Evolutionary conservation across 2,329 filamentous ascomycete species (phyloP).

Genomic region (Metarhizium album): DNA sequence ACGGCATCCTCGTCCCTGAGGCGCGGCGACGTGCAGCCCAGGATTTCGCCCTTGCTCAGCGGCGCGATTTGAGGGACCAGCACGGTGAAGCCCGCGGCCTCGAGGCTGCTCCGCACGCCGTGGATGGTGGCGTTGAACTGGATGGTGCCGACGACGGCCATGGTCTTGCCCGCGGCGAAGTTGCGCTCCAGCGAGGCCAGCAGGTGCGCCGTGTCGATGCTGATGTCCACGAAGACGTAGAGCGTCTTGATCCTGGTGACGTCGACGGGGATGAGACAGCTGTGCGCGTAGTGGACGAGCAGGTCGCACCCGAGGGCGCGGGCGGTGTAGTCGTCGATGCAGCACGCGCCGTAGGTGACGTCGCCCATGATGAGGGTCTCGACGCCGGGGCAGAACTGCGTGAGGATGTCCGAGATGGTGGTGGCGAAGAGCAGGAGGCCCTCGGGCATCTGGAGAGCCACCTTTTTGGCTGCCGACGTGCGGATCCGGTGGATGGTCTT

Average conservation of each 20-base stretch:
- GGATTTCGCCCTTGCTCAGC: slow-evolving; percentile 85
- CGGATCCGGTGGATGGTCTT: slow-evolving; percentile 96
- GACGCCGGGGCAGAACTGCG: slow-evolving; percentile 82
- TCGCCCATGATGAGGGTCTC: slow-evolving; percentile 98
- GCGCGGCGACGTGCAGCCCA: slow-evolving; percentile 89
- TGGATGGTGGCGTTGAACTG: slow-evolving; percentile 98
- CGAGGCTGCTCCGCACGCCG: slow-evolving; percentile 65
- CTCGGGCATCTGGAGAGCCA: slow-evolving; percentile 96
- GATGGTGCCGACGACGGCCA: slow-evolving; percentile 92
- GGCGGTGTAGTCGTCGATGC: slow-evolving; percentile 96
- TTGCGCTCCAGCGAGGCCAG: slow-evolving; percentile 81
- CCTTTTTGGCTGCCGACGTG: slow-evolving; percentile 63
- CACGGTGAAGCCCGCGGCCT: slow-evolving; percentile 74
- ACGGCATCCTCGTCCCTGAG: slow-evolving; percentile 48
- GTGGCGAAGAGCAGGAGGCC: slow-evolving; percentile 91
- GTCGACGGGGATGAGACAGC: slow-evolving; percentile 89
- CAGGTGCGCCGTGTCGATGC: slow-evolving; percentile 83
- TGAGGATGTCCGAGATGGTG: slow-evolving; percentile 92
- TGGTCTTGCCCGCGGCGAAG: slow-evolving; percentile 71
- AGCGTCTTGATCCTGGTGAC: slow-evolving; percentile 95
- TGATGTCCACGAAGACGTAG: slow-evolving; percentile 97
- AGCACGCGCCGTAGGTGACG: slow-evolving; percentile 96
- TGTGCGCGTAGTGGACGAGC: slow-evolving; percentile 93
- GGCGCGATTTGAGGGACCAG: slow-evolving; percentile 88
- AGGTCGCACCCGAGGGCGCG: slow-evolving; percentile 88